Percentiles rank a stretch among this genome's conserved stretches.
phyloP scores from a whole-genome alignment of 768 basidiomycete genomes.

The Tricholoma sp. region DNA sequence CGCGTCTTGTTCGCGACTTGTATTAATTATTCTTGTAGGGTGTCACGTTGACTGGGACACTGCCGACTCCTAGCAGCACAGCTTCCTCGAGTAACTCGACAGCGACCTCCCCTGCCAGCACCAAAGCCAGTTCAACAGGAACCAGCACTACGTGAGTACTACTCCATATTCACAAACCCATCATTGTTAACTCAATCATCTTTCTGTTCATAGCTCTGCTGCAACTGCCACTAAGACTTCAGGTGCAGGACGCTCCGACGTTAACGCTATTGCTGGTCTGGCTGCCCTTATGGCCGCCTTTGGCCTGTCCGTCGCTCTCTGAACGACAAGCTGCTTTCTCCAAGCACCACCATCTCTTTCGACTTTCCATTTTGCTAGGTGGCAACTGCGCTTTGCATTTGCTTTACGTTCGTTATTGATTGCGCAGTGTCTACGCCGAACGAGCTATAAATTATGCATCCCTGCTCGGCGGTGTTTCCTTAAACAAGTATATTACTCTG shows the following conservation, averaged over 20 bases:
- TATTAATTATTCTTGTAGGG: constrained; percentile 31
- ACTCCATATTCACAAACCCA: background rate
- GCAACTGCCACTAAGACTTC: constrained; percentile 10
- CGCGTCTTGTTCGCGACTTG: background rate
- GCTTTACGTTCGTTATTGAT: background rate
- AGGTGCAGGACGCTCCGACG: constrained; percentile 16
- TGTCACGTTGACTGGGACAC: constrained; percentile 36
- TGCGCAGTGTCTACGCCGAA: background rate
- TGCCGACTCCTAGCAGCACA: constrained; percentile 5
- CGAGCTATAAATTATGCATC: too few relatives aligned
- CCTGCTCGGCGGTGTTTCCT: too few relatives aligned
- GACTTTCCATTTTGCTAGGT: background rate
- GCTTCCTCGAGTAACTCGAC: background rate
- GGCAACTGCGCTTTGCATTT: background rate
- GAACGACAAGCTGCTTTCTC: constrained; percentile 11
- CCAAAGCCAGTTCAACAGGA: too few relatives aligned
- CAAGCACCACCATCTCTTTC: background rate
- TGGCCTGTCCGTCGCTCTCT: constrained; percentile 42
- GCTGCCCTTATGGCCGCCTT: constrained; percentile 42
- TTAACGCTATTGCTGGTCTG: constrained; percentile 34
- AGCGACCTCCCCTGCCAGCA: constrained; percentile 1
- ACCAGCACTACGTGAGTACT: background rate
- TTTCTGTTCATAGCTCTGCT: constrained; percentile 2
- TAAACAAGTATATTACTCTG: too few relatives aligned
- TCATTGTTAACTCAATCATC: constrained; percentile 4